A percentile compares a stretch with the other conserved stretches of the same genome.
Conservation (phyloP, 148 eudicot genomes). For the Tetragonia tetragonoides region DNA sequence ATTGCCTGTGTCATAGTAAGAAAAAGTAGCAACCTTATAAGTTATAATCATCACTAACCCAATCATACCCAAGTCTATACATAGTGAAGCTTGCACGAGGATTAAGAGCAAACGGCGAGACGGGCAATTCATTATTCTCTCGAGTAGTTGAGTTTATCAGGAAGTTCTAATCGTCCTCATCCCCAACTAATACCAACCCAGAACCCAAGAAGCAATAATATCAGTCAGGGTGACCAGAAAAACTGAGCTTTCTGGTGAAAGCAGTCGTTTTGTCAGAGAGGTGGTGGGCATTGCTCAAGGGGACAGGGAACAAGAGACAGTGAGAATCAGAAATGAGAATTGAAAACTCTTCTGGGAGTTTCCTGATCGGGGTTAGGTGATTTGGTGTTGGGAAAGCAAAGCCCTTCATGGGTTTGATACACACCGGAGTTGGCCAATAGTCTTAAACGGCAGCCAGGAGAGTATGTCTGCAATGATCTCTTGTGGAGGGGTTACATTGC, state of each 20-base stretch:
- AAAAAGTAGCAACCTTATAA: not conserved
- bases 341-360: not conserved
- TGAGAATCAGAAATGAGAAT: not conserved
- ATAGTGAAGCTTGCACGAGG: not conserved
- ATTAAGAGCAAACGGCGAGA: constrained; percentile 1
- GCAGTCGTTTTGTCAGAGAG: not conserved
- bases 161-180: not conserved
- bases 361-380: constrained; percentile 14
- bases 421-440: constrained; percentile 20
- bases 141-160: constrained; percentile 20
- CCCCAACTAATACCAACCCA: constrained; percentile 3
- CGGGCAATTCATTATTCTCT: not conserved
- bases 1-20: not conserved
- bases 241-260: not conserved
- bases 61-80: constrained; percentile 26
- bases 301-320: not conserved
- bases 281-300: constrained; percentile 2
- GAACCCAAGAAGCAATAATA: constrained; percentile 18
- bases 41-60: constrained; percentile 15
- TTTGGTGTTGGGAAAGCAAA: constrained; percentile 17
- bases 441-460: constrained; percentile 14
- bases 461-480: constrained; percentile 16
- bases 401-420: constrained; percentile 21
- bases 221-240: not conserved
- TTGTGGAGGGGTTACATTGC: constrained; percentile 2